These are phyloP conservation scores for Lecanoromycetidae sp. DNA, from an alignment of 2,329 filamentous ascomycete genomes.

Conservation along the genomic window DNA sequence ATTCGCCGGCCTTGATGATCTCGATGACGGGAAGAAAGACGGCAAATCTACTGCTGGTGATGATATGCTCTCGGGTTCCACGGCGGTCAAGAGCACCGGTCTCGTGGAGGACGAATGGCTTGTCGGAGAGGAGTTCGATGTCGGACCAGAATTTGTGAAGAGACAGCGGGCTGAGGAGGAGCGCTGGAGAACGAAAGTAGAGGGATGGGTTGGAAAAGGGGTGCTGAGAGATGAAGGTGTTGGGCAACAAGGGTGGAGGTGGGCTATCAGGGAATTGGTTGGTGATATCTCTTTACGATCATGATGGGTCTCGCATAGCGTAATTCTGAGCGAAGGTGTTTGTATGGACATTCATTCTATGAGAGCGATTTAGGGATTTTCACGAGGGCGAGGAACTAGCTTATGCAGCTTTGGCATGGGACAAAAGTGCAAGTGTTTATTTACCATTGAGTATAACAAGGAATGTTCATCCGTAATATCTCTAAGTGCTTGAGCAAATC, in stretches of 20 bases:
- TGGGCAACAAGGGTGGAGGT: conserved; percentile 56
- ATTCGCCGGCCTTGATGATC: conserved; percentile 87
- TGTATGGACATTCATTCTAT: neutral
- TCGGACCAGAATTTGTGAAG: conserved; percentile 84
- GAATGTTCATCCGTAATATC: too few relatives aligned
- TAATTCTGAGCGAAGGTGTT: neutral
- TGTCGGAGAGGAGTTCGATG: conserved; percentile 93
- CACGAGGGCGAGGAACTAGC: too few relatives aligned
- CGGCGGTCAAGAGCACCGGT: conserved; percentile 9
- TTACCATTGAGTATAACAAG: too few relatives aligned
- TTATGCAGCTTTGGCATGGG: too few relatives aligned
- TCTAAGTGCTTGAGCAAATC: too few relatives aligned
- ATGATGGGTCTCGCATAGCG: neutral
- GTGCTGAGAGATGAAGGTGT: conserved; percentile 28
- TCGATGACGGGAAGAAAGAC: conserved; percentile 51
- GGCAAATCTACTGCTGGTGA: conserved; percentile 9
- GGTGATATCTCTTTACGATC: neutral
- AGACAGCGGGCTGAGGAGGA: conserved; percentile 86
- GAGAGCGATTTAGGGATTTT: neutral
- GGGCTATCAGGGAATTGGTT: conserved; percentile 45
- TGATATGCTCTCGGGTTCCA: conserved; percentile 12
- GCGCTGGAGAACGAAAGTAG: conserved; percentile 77
- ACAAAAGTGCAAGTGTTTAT: too few relatives aligned
- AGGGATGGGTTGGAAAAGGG: conserved; percentile 62
- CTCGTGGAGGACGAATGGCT: conserved; percentile 45